These are phyloP conservation scores for Euphorbia schlechtendalii DNA, from an alignment of 441 rosid genomes.

Conservation along the genomic window DNA sequence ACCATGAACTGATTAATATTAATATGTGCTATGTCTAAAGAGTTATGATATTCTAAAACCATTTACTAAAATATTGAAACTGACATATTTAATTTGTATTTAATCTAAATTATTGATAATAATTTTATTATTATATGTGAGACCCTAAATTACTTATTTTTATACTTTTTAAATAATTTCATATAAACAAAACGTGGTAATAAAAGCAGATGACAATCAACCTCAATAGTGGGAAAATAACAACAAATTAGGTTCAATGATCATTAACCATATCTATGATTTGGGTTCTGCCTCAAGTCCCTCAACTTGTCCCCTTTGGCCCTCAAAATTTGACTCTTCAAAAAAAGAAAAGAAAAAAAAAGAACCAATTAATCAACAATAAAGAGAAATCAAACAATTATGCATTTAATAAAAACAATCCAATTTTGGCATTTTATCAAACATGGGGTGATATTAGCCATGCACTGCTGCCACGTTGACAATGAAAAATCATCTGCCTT, in stretches of 20 bases:
- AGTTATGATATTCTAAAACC: too few relatives aligned
- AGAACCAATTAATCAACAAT: background rate
- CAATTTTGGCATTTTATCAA: slow-evolving; percentile 7
- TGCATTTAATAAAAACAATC: background rate
- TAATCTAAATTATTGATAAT: too few relatives aligned
- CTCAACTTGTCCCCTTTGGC: background rate
- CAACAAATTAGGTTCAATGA: background rate
- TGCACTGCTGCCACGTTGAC: background rate
- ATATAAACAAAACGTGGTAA: background rate
- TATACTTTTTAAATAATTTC: too few relatives aligned
- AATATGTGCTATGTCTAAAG: too few relatives aligned
- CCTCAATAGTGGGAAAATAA: background rate
- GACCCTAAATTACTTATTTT: too few relatives aligned
- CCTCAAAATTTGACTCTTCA: background rate
- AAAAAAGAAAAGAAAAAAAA: background rate
- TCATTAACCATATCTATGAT: background rate
- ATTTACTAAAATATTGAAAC: too few relatives aligned
- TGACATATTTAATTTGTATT: too few relatives aligned
- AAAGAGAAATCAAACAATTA: background rate
- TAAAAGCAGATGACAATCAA: background rate
- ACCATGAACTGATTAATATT: too few relatives aligned
- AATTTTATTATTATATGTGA: too few relatives aligned
- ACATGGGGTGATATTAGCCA: slow-evolving; percentile 4
- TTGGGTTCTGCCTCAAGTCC: background rate
- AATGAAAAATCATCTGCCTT: background rate